Base-by-base conservation (phyloP, 1,139 yeast genomes). In the Debaryomycetaceae sp. region DNA sequence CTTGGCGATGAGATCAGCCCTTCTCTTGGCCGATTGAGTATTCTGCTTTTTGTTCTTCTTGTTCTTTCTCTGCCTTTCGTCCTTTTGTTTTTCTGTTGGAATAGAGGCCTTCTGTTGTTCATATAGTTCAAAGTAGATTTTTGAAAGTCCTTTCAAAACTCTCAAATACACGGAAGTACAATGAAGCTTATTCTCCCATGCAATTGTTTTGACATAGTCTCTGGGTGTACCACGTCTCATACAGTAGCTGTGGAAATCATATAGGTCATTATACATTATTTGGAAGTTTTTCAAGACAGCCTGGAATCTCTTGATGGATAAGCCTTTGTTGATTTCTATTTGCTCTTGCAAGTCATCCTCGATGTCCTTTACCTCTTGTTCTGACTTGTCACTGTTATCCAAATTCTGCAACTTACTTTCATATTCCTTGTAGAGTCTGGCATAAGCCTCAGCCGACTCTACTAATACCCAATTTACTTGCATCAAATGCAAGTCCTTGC, bases 161-260 rank as follows among this genome's bases (percentile, higher is more conserved):
- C 95, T 76, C 20, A 78, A 72, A 61, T 81, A 90, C 39, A 84
- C 76, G 3, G 95, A 89, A 37, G 87, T 81, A 4, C 81, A 64
- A 59, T 76, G 89, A 38, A 93, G 63, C 22, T 68, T 61, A 58
- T 90, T 95, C 49, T 85, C 96, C 98, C 98, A 93, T 41, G 72
- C 66, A 44, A 91, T 56, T 74, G 87, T 80, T 24, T 81, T 83
- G 35, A 87, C 55, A 59, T 93, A 93, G 23, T 93, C 85, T 50
- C 96, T 77, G 24, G 95, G 85, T 5, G 98, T 88, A 13, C 98
- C 98, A 56, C 86, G 83, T 67, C 97, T 81, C 75, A 88, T 80
- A 62, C 96, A 86, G 64, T 89, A 93, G 39, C 87, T 84, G 63
- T 93, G 99, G 83, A 93, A 93, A 62, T 93, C 99, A 55, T 86